phyloP scores from a whole-genome alignment of 768 basidiomycete species.

The Lentinula detonsa region DNA sequence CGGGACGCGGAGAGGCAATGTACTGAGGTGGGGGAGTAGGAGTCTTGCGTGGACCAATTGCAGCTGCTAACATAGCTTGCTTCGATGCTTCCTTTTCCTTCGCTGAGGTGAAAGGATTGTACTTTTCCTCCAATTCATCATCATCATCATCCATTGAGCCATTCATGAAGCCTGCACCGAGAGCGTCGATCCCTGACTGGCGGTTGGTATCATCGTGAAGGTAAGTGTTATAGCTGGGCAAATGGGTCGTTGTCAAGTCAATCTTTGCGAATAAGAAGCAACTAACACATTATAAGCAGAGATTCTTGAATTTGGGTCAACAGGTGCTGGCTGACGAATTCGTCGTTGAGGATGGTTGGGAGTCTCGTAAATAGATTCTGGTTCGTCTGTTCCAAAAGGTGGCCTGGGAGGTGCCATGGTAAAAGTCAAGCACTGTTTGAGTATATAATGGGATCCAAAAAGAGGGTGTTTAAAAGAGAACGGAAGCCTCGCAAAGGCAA shows the following conservation, averaged over 20 bases:
- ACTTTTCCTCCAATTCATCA: slow-evolving; percentile 31
- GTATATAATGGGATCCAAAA: slow-evolving; percentile 13
- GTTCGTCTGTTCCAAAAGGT: slow-evolving; percentile 65
- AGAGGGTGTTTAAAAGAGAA: slow-evolving; percentile 20
- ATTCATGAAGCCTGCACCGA: slow-evolving; percentile 44
- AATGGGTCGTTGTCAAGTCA: slow-evolving; percentile 5
- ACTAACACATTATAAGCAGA: slow-evolving; percentile 70
- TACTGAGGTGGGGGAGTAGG: slow-evolving; percentile 26
- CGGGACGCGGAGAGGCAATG: slow-evolving; percentile 67
- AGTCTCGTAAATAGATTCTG: slow-evolving; percentile 52
- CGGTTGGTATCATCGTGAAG: slow-evolving; percentile 35
- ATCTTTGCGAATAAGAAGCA: slow-evolving; percentile 4
- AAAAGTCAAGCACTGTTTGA: slow-evolving; percentile 15
- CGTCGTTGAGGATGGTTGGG: slow-evolving; percentile 34
- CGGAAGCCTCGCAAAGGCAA: slow-evolving; percentile 23
- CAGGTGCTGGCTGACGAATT: slow-evolving; percentile 37
- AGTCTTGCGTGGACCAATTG: slow-evolving; percentile 14
- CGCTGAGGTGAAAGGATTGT: slow-evolving; percentile 8
- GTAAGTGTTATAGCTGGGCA: slow-evolving; percentile 59
- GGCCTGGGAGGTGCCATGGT: slow-evolving; percentile 46
- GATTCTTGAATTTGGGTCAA: slow-evolving; percentile 48
- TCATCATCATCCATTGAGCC: slow-evolving; percentile 37
- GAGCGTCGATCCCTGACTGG: slow-evolving; percentile 47
- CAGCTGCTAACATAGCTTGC: slow-evolving; percentile 31
- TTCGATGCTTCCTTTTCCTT: slow-evolving; percentile 16